Evolutionary conservation across 179 eudicot species (phyloP).

Genomic region (Amaranthus tricolor): DNA sequence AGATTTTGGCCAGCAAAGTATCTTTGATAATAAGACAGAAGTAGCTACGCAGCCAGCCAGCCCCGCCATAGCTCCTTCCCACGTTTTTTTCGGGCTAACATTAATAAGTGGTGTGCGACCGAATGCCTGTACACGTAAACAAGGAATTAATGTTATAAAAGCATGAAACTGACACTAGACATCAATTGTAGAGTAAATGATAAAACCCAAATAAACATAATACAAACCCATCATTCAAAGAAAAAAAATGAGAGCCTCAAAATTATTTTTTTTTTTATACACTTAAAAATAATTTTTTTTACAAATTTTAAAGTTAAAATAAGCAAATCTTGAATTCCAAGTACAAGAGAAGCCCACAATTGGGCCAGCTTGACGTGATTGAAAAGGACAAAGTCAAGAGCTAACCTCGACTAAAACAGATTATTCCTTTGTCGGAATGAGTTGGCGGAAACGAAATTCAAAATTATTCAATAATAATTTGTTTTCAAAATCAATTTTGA

Average conservation of each 20-base stretch:
- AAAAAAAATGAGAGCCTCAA: neutral
- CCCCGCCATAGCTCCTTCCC: slow-evolving; percentile 93
- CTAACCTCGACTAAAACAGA: no score
- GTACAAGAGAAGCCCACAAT: neutral
- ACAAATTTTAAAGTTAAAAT: neutral
- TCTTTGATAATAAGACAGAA: slow-evolving; percentile 55
- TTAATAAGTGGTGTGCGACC: slow-evolving; percentile 83
- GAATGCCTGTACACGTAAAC: slow-evolving; percentile 57
- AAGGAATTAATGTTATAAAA: neutral
- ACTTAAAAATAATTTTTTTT: no score
- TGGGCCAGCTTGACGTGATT: no score
- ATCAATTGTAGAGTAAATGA: neutral
- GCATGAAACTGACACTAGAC: neutral
- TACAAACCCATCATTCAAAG: neutral
- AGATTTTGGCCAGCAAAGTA: slow-evolving; percentile 77
- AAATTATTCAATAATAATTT: no score
- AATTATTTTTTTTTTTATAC: neutral
- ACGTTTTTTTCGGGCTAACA: slow-evolving; percentile 94
- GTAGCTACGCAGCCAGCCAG: slow-evolving; percentile 85
- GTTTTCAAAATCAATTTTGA: no score
- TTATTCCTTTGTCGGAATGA: no score
- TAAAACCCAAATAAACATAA: neutral
- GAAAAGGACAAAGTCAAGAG: no score
- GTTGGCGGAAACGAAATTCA: no score
- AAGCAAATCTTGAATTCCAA: neutral